These are phyloP conservation scores for Ophiostoma tasmaniense DNA, from an alignment of 2,329 filamentous ascomycete genomes.

Conservation along the genomic window DNA sequence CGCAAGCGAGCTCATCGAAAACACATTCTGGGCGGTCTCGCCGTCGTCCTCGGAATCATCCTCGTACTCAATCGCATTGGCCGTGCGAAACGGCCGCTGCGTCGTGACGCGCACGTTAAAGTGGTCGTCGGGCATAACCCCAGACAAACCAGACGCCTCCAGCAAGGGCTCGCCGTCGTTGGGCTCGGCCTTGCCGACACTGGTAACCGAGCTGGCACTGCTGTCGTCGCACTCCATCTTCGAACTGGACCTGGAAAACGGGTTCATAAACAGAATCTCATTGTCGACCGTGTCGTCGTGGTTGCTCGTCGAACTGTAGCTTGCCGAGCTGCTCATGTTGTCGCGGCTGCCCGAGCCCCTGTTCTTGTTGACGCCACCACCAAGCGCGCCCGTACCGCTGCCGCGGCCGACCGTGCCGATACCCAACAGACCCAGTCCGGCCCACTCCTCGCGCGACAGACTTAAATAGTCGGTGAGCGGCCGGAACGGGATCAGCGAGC, in stretches of 20 bases:
- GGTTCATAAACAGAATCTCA: slow-evolving; percentile 25
- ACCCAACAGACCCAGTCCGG: slow-evolving; percentile 4
- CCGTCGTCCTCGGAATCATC: neutral
- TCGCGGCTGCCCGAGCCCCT: neutral
- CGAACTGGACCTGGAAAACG: no score
- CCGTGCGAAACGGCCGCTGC: slow-evolving; percentile 28
- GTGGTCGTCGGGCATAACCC: slow-evolving; percentile 55
- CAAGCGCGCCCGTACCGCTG: slow-evolving; percentile 22
- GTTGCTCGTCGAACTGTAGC: slow-evolving; percentile 2
- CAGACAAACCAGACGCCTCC: slow-evolving; percentile 51
- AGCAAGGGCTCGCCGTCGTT: slow-evolving; percentile 31
- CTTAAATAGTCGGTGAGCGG: slow-evolving; percentile 38
- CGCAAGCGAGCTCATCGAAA: slow-evolving; percentile 33
- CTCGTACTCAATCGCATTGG: neutral
- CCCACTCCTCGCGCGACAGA: slow-evolving; percentile 18
- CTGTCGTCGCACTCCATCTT: neutral
- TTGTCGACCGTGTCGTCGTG: neutral
- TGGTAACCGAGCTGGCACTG: neutral
- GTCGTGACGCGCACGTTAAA: slow-evolving; percentile 50
- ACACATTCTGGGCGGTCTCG: neutral
- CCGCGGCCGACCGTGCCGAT: slow-evolving; percentile 11
- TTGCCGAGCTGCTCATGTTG: slow-evolving; percentile 12
- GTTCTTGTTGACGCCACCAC: neutral
- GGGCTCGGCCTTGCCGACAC: neutral
- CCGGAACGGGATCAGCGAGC: slow-evolving; percentile 41